Conservation (phyloP, 148 eudicot genomes). For the Talinum fruticosum region DNA sequence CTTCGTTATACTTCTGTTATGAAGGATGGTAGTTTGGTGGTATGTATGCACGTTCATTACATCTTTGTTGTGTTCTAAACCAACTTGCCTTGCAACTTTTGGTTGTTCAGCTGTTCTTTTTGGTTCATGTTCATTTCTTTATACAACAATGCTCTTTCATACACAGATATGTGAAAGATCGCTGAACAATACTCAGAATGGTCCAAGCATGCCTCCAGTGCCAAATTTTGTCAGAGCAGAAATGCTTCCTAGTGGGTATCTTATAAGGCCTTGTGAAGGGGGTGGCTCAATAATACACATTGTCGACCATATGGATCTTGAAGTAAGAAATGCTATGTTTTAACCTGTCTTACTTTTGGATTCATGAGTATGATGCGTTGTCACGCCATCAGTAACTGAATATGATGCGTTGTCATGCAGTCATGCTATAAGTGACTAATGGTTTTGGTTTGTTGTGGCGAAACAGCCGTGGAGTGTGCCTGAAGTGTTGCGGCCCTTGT, state of each 20-base stretch:
- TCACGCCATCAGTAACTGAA: constrained; percentile 10
- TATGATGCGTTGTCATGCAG: not conserved
- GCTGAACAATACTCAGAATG: constrained; percentile 78
- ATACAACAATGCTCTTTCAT: not conserved
- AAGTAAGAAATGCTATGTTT: constrained; percentile 34
- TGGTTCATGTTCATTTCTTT: not conserved
- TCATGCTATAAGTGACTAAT: constrained; percentile 14
- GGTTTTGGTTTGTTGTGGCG: constrained; percentile 8
- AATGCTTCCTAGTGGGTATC: constrained; percentile 74
- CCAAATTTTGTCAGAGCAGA: constrained; percentile 80
- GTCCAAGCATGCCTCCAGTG: constrained; percentile 78
- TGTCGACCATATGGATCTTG: constrained; percentile 81
- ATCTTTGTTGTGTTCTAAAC: not conserved
- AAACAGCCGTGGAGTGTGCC: constrained; percentile 78
- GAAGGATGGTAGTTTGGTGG: constrained; percentile 99
- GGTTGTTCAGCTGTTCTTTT: not conserved
- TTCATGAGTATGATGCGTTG: not conserved
- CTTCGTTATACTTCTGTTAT: constrained; percentile 87
- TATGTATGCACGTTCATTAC: constrained; percentile 25
- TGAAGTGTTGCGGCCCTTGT: constrained; percentile 75
- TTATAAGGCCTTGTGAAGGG: constrained; percentile 83
- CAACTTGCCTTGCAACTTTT: not conserved
- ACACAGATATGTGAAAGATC: constrained; percentile 89
- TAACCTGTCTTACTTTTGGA: not conserved
- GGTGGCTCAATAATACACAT: constrained; percentile 82